Conservation (phyloP, 108 stramenopile genomes). For the Phaeodactylum tricornutum region DNA sequence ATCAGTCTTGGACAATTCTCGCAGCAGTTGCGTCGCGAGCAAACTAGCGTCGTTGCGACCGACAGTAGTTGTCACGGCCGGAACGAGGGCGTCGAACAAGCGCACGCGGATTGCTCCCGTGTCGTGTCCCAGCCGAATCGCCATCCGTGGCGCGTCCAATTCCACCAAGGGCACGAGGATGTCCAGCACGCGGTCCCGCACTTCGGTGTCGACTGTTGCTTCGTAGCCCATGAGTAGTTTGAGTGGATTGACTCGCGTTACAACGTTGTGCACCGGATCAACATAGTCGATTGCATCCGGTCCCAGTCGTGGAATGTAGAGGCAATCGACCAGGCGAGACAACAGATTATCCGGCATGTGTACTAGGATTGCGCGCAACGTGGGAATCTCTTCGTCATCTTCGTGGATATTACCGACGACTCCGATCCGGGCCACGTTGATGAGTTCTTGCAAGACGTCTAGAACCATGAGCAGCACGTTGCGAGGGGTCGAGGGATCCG, state of each 20-base stretch:
- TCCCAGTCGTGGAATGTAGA: constrained; percentile 67
- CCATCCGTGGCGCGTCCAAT: constrained; percentile 41
- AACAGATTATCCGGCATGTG: constrained; percentile 46
- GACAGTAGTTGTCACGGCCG: constrained; percentile 52
- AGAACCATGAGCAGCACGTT: constrained; percentile 23
- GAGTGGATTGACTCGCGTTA: constrained; percentile 35
- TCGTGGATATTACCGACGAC: constrained; percentile 20
- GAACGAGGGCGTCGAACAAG: constrained; percentile 59
- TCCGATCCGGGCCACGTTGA: constrained; percentile 25
- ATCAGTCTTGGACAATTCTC: constrained; percentile 39
- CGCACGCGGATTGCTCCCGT: constrained; percentile 9
- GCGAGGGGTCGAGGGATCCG: constrained; percentile 18
- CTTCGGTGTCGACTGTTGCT: constrained; percentile 61
- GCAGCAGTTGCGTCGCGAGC: constrained; percentile 48
- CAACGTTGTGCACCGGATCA: constrained; percentile 54
- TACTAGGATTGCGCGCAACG: constrained; percentile 45
- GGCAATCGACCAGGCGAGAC: constrained; percentile 45
- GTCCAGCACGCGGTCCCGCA: constrained; percentile 73
- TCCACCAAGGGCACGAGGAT: constrained; percentile 61
- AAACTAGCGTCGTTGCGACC: constrained; percentile 55
- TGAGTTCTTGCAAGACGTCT: constrained; percentile 38
- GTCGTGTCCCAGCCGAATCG: constrained; percentile 29
- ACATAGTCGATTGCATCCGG: constrained; percentile 68
- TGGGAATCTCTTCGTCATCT: constrained; percentile 27
- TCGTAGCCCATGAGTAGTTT: constrained; percentile 64